Conservation (phyloP, 2,329 filamentous ascomycete species). For the Leptographium galeiforme region DNA sequence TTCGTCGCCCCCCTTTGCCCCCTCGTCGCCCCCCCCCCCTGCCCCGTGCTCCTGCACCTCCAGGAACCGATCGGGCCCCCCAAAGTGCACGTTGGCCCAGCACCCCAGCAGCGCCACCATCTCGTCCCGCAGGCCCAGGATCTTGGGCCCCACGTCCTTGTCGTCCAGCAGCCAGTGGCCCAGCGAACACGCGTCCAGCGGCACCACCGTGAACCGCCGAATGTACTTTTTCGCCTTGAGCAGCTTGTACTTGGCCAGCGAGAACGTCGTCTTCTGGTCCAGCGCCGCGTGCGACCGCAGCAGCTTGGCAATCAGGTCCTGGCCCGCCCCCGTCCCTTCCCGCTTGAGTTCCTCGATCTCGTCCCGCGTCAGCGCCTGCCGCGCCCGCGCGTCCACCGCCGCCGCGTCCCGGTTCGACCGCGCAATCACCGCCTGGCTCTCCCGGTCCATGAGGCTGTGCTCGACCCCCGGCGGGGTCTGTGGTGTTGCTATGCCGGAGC, state of each 20-base stretch:
- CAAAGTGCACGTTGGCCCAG: slow-evolving; percentile 81
- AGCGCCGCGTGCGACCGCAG: slow-evolving; percentile 79
- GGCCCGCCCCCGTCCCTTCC: slow-evolving; percentile 64
- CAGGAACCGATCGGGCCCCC: slow-evolving; percentile 23
- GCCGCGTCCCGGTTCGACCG: slow-evolving; percentile 45
- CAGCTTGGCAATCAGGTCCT: slow-evolving; percentile 85
- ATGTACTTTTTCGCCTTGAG: slow-evolving; percentile 92
- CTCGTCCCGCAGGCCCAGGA: slow-evolving; percentile 80
- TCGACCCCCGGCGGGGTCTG: slow-evolving; percentile 22
- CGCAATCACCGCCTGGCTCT: slow-evolving; percentile 34
- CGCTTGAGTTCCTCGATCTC: slow-evolving; percentile 65
- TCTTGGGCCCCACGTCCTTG: slow-evolving; percentile 58
- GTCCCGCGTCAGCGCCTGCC: slow-evolving; percentile 26
- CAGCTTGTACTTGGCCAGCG: slow-evolving; percentile 88
- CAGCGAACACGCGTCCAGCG: slow-evolving; percentile 65
- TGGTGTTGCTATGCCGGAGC: slow-evolving; percentile 1
- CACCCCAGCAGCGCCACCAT: slow-evolving; percentile 67
- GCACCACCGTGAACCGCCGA: slow-evolving; percentile 71
- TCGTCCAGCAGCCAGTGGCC: slow-evolving; percentile 67
- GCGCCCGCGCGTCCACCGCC: slow-evolving; percentile 44
- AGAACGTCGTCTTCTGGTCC: slow-evolving; percentile 89
- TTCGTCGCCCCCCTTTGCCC: not conserved
- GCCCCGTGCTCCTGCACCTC: slow-evolving; percentile 1
- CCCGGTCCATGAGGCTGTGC: slow-evolving; percentile 30
- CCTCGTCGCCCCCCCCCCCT: no score